Conservation (phyloP, 192 early-diverging fungal species). For the Paraglomus brasilianum region DNA sequence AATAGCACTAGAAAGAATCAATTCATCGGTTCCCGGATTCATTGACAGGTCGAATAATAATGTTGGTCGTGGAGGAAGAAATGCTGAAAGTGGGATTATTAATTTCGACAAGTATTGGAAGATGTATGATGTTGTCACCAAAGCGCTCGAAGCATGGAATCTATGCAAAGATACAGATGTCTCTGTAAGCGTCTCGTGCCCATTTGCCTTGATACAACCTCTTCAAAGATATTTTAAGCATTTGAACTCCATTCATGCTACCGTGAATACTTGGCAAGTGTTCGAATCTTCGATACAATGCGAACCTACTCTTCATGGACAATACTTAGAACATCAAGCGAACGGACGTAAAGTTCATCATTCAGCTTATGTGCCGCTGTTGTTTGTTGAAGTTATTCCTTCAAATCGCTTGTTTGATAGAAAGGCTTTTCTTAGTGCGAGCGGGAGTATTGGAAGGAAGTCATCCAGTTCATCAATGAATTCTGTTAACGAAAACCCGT, state of each 20-base stretch:
- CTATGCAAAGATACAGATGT: neutral
- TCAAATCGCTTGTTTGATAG: conserved; percentile 32
- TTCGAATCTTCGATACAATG: conserved; percentile 43
- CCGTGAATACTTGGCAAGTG: conserved; percentile 36
- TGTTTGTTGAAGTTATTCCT: conserved; percentile 37
- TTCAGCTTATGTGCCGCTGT: conserved; percentile 36
- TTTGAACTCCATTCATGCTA: conserved; percentile 35
- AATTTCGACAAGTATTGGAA: conserved; percentile 44
- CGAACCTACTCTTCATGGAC: conserved; percentile 41
- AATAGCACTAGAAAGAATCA: conserved; percentile 47
- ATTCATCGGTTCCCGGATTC: conserved; percentile 39
- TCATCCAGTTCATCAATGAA: conserved; percentile 5
- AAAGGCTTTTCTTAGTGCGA: conserved; percentile 29
- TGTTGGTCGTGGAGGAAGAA: conserved; percentile 7
- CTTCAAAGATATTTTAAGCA: conserved; percentile 43
- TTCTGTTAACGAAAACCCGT: neutral
- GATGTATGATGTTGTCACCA: conserved; percentile 39
- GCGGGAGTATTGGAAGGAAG: conserved; percentile 32
- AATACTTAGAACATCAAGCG: conserved; percentile 43
- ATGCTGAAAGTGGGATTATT: conserved; percentile 23
- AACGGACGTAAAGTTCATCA: conserved; percentile 39
- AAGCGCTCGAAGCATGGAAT: neutral
- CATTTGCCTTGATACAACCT: conserved; percentile 3
- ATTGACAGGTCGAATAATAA: conserved; percentile 1
- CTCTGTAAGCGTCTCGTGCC: neutral